Conservation (phyloP, 2,329 filamentous ascomycete genomes). For the Penicillium sp. region DNA sequence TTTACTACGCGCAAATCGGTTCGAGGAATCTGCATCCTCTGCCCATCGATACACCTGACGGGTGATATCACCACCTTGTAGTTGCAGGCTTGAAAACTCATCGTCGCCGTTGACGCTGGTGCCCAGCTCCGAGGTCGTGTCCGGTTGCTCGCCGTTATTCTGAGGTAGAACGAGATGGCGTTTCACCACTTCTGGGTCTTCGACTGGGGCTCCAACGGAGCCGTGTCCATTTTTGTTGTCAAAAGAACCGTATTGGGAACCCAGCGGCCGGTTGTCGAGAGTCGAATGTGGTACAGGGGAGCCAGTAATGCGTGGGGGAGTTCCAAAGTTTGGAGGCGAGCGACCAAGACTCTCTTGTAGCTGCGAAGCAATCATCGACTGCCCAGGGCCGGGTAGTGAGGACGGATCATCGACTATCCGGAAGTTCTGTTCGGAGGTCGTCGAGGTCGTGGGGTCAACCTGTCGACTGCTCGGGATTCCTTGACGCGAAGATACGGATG, state of each 20-base stretch:
- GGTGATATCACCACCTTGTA: conserved; percentile 93
- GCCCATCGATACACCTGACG: conserved; percentile 95
- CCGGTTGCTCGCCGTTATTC: conserved; percentile 34
- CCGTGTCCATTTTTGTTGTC: conserved; percentile 51
- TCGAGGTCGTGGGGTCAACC: conserved; percentile 33
- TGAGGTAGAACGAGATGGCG: conserved; percentile 77
- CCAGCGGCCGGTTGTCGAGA: conserved; percentile 47
- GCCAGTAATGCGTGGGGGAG: conserved; percentile 48
- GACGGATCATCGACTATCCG: conserved; percentile 54
- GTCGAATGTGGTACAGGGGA: conserved; percentile 53
- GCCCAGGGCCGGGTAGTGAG: conserved; percentile 67
- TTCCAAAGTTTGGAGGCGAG: conserved; percentile 38
- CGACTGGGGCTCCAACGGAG: conserved; percentile 53
- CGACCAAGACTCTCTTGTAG: conserved; percentile 66
- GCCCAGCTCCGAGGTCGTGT: conserved; percentile 31
- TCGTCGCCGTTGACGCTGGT: conserved; percentile 49
- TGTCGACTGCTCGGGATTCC: conserved; percentile 33
- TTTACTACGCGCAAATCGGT: conserved; percentile 67
- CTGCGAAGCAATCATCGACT: conserved; percentile 84
- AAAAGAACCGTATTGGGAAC: conserved; percentile 79
- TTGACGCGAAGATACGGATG: conserved; percentile 37
- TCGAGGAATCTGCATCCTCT: conserved; percentile 67
- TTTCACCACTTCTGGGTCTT: conserved; percentile 87
- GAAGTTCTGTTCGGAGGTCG: conserved; percentile 55
- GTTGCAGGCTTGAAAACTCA: conserved; percentile 85